phyloP scores from a whole-genome alignment of 805 yeast species.

The Saturnispora gosingensis region DNA sequence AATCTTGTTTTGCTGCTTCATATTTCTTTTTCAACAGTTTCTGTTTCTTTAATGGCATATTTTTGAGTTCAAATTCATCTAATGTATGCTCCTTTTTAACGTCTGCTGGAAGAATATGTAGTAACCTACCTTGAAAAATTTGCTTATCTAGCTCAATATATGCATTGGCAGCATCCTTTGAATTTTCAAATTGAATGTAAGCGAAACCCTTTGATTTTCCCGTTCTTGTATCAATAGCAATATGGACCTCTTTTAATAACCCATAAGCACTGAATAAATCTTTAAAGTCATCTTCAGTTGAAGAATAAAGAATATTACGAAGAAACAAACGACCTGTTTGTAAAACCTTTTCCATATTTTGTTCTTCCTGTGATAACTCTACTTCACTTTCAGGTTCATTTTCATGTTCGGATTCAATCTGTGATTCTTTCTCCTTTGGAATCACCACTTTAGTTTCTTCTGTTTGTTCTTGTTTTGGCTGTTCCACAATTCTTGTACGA shows the following conservation, averaged over 20 bases:
- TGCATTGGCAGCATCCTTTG: conserved; percentile 70
- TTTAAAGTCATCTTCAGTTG: conserved; percentile 71
- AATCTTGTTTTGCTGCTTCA: conserved; percentile 77
- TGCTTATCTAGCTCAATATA: conserved; percentile 70
- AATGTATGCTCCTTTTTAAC: conserved; percentile 71
- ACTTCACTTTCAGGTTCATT: conserved; percentile 8
- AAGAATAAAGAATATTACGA: conserved; percentile 73
- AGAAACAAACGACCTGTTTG: conserved; percentile 77
- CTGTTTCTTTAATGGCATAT: conserved; percentile 88
- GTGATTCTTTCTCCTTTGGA: not conserved
- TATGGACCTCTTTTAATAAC: conserved; percentile 73
- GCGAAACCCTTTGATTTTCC: conserved; percentile 92
- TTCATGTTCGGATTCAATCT: not conserved
- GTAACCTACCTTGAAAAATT: conserved; percentile 85
- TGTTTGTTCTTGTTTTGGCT: conserved; percentile 6
- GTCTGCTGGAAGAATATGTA: conserved; percentile 83
- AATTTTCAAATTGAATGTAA: conserved; percentile 60
- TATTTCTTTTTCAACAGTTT: conserved; percentile 73
- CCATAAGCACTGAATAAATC: conserved; percentile 63
- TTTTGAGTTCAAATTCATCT: conserved; percentile 85
- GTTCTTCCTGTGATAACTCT: conserved; percentile 34
- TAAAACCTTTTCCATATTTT: conserved; percentile 40
- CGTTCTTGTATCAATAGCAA: conserved; percentile 84
- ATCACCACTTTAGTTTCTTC: not conserved
- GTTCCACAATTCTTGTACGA: conserved; percentile 57